phyloP scores from a whole-genome alignment of 176 grass and related monocot species.

The Hyparrhenia diplandra region DNA sequence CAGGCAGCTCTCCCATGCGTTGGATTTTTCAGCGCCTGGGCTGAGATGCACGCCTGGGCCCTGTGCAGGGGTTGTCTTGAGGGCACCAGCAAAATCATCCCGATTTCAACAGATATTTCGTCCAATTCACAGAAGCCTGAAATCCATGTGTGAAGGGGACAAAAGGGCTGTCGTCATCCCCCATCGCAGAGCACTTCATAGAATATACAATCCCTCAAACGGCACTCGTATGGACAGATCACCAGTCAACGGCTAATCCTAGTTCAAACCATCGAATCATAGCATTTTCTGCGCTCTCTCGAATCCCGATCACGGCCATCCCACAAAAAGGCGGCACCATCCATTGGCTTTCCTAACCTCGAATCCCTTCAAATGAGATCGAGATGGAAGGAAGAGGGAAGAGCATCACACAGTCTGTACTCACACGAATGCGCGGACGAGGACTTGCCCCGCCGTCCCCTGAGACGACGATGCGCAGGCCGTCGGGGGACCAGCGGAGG shows the following conservation, averaged over 20 bases:
- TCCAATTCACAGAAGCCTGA: not conserved
- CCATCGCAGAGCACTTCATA: too few species aligned
- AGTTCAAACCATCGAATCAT: not conserved
- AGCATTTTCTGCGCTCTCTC: not conserved
- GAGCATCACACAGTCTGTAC: not conserved
- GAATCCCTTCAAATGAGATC: constrained; percentile 8
- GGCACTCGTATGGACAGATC: too few species aligned
- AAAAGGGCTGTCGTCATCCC: not conserved
- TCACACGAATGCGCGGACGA: constrained; percentile 92
- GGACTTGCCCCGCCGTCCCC: constrained; percentile 86
- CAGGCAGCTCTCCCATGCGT: too few species aligned
- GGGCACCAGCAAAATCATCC: too few species aligned
- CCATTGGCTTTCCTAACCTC: not conserved
- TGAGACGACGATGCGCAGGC: constrained; percentile 77
- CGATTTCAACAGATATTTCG: not conserved
- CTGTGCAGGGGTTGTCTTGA: too few species aligned
- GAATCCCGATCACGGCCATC: not conserved
- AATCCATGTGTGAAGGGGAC: not conserved
- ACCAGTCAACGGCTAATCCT: not conserved
- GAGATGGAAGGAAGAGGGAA: not conserved
- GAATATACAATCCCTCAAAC: too few species aligned
- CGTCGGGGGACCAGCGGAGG: constrained; percentile 91
- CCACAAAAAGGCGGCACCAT: not conserved
- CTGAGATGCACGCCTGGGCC: too few species aligned
- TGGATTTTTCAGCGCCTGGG: too few species aligned